Evolutionary conservation across 257 asterid genomes (phyloP).

Genomic region (Capsicum baccatum): DNA sequence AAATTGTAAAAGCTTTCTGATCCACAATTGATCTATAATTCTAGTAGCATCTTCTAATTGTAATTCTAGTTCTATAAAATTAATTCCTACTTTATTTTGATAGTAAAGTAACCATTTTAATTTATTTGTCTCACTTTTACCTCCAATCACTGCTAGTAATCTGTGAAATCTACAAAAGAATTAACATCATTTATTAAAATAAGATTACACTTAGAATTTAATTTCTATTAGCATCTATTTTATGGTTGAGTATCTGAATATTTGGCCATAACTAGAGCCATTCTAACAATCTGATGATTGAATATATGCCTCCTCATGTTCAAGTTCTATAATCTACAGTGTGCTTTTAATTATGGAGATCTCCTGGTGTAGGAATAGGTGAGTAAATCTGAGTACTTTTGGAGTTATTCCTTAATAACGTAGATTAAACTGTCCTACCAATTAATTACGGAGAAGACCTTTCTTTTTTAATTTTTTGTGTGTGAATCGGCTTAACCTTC

Average conservation of each 20-base stretch:
- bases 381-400: neutral
- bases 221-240: neutral
- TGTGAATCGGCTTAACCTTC: neutral
- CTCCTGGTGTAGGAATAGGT: neutral
- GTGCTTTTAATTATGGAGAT: neutral
- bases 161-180: neutral
- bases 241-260: neutral
- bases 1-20: constrained; percentile 13
- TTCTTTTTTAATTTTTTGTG: neutral
- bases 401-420: neutral
- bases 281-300: neutral
- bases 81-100: too few species aligned
- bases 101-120: too few species aligned
- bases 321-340: neutral
- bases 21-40: constrained; percentile 23
- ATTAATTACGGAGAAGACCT: neutral
- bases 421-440: neutral
- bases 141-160: neutral
- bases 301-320: neutral
- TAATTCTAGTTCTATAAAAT: too few species aligned
- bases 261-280: neutral
- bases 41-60: neutral
- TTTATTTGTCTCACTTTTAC: neutral
- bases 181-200: neutral
- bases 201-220: neutral